Percentiles rank a stretch among this genome's conserved stretches.
Evolutionary conservation across 2,329 filamentous ascomycete genomes (phyloP).

Genomic region (Fusarium hainanense): DNA sequence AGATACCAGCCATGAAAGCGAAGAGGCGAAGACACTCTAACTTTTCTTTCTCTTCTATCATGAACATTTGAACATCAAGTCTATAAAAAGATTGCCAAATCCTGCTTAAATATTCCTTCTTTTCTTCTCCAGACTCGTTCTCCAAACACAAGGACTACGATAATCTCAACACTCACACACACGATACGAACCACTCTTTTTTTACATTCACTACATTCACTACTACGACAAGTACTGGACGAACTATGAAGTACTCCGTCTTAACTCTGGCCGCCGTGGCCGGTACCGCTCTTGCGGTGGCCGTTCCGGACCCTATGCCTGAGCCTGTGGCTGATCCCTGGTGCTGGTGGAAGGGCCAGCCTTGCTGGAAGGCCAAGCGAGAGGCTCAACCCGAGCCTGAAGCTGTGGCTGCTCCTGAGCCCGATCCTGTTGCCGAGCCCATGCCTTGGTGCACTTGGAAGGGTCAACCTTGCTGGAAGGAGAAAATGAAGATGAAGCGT

Average conservation of each 20-base stretch:
- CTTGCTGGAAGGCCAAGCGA: slow-evolving; percentile 55
- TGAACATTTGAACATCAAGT: slow-evolving; percentile 1
- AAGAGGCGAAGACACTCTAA: not conserved
- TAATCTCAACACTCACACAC: slow-evolving; percentile 30
- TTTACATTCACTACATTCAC: slow-evolving; percentile 20
- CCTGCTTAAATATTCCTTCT: slow-evolving; percentile 6
- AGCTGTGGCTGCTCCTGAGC: slow-evolving; percentile 23
- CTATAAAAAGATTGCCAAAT: slow-evolving; percentile 37
- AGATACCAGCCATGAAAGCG: not conserved
- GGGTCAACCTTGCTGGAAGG: slow-evolving; percentile 22
- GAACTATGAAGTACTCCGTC: slow-evolving; percentile 47
- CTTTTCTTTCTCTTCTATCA: not conserved
- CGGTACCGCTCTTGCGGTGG: slow-evolving; percentile 21
- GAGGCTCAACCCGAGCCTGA: slow-evolving; percentile 9
- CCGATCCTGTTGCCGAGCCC: not conserved
- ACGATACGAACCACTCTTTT: slow-evolving; percentile 22
- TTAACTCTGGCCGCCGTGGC: slow-evolving; percentile 42
- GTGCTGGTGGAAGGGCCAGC: slow-evolving; percentile 54
- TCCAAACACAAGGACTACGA: slow-evolving; percentile 38
- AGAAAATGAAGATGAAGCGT: not conserved
- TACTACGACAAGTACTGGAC: slow-evolving; percentile 5
- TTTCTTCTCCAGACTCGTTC: slow-evolving; percentile 42
- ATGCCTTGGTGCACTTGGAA: slow-evolving; percentile 14
- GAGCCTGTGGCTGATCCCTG: slow-evolving; percentile 38
- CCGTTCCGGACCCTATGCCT: slow-evolving; percentile 18